Base-by-base conservation (phyloP, 768 basidiomycete species). In the Hypholoma sublateritium region DNA sequence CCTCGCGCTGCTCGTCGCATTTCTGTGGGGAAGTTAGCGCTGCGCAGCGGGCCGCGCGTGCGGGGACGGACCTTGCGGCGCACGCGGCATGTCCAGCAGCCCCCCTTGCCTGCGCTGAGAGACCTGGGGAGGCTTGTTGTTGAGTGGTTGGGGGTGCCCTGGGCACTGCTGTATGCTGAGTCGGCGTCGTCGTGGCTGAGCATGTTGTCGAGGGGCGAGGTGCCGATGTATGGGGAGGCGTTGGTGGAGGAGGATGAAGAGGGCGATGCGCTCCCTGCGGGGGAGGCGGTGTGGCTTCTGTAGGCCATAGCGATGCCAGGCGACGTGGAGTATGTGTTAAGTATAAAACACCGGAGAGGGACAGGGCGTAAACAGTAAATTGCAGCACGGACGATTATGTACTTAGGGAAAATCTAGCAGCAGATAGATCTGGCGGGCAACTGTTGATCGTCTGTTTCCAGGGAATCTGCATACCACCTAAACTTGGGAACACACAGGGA, bases 1-100 rank as follows among this genome's bases (percentile, higher is more conserved):
- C 86, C 66, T 88, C 86, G 61, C 89, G 84, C 62, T 90, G 86
- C 65, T 93, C 91, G 69, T 93, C 91, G 70, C 91, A 93, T 89
- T 93, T 93, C 90, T 32, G 28, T 32, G 28, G 28, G 28, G 28
- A 9, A 6, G 28, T 32, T 32, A 32, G 28, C 28, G 28, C 28
- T 32, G 28, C 28, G 28, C 28, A 7, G 28, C 28, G 28, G 28
- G 28, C 28, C 28, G 28, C 28, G 28, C 28, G 28, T n/a, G n/a
- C n/a, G 28, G 28, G 28, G 5, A 32, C 28, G 28, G 2, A 32
- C 28, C 28, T 92, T 93, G 75, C 91, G 80, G 59, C 91, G 83
- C 43, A 93, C 73, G 25, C 91, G 84, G 72, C 91, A 93, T 50
- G 91, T 93, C 91, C 89, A 91, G 73, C 89, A 91, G 43, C 89